Base-by-base conservation (phyloP, 202 grass and related monocot genomes). In the Carex arenaria region DNA sequence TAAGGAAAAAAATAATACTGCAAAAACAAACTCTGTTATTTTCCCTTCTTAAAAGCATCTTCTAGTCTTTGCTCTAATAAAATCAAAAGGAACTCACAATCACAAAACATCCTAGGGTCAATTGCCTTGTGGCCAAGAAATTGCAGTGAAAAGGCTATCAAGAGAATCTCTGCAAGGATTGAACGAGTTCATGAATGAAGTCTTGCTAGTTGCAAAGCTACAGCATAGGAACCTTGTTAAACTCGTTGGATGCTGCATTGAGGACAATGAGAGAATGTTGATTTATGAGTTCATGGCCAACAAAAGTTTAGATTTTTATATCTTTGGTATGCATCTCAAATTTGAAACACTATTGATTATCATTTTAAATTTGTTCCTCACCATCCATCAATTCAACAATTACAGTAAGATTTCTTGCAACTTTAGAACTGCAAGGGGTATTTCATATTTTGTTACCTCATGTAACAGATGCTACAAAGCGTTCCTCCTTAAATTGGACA, bases 221-320 rank as follows among this genome's bases (percentile, higher is more conserved):
- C 93, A 96, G 63, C 93, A 93, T 28, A 89, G 80, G 55, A 96
- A 93, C 84, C 90, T 96, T 57, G 93, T 93, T 72, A 55, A 65
- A 54, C 85, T 96, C 2, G 34, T 96, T 30, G 93, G 90, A 19
- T 93, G 93, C 30, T 89, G 93, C 78, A 87, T 93, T 49, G 72
- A 96, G 31, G 80, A 38, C 53, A 88, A 89, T 36, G 93, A 96
- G 84, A 86, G 87, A 80, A 13, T 91, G 54, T 81, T 96, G 59
- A 64, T 96, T 13, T 91, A 93, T 0, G 89, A 95, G 60, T 93
- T 84, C 30, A 86, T 90, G 89, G 78, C 79, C 38, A 96, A 96
- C 81, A 93, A 85, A 85, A 96, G 93, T 36, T 86, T 96, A 61
- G 87, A 93, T 88, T 85, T 88, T 13, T 96, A 89, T 79, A 67